phyloP scores from a whole-genome alignment of 2,329 filamentous ascomycete species.

The Penicillium capsulatum region DNA sequence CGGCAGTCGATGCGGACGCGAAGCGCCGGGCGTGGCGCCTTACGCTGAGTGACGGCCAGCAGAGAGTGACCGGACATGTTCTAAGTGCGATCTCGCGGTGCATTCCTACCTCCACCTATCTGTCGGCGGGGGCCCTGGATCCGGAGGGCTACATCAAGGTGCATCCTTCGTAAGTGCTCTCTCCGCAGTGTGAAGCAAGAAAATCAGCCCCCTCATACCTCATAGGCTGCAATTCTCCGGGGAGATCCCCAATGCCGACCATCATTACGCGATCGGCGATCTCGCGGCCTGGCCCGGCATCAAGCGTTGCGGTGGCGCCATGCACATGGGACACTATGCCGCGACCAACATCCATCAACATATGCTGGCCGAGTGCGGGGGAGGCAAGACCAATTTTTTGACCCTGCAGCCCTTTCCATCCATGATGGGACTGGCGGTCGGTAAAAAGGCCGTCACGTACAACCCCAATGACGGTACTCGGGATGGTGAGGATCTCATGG shows the following conservation, averaged over 20 bases:
- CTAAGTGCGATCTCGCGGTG: slow-evolving; percentile 65
- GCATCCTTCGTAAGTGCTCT: slow-evolving; percentile 41
- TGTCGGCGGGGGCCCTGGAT: slow-evolving; percentile 58
- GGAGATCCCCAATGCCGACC: slow-evolving; percentile 52
- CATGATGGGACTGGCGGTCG: slow-evolving; percentile 68
- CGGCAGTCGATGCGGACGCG: slow-evolving; percentile 13
- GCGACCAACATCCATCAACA: slow-evolving; percentile 65
- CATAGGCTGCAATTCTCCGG: slow-evolving; percentile 53
- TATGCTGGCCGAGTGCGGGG: slow-evolving; percentile 47
- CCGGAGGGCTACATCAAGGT: slow-evolving; percentile 64
- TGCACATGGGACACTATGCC: slow-evolving; percentile 66
- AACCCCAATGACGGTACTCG: slow-evolving; percentile 54
- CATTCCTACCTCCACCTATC: slow-evolving; percentile 58
- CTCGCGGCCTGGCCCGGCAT: slow-evolving; percentile 69
- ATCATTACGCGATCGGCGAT: slow-evolving; percentile 68
- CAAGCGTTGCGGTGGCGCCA: slow-evolving; percentile 72
- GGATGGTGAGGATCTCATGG: slow-evolving; percentile 59
- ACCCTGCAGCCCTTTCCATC: slow-evolving; percentile 55
- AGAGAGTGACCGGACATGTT: slow-evolving; percentile 60
- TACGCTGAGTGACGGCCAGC: slow-evolving; percentile 57
- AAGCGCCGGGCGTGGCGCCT: slow-evolving; percentile 38
- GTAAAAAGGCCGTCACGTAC: slow-evolving; percentile 64
- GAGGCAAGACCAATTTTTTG: slow-evolving; percentile 45
- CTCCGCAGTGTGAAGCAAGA: too few relatives aligned
- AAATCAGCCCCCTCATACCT: too few relatives aligned